A percentile compares a stretch with the other conserved stretches of the same genome.
phyloP scores from a whole-genome alignment of 352 stramenopile genomes.

The Globisporangium mamillatum region DNA sequence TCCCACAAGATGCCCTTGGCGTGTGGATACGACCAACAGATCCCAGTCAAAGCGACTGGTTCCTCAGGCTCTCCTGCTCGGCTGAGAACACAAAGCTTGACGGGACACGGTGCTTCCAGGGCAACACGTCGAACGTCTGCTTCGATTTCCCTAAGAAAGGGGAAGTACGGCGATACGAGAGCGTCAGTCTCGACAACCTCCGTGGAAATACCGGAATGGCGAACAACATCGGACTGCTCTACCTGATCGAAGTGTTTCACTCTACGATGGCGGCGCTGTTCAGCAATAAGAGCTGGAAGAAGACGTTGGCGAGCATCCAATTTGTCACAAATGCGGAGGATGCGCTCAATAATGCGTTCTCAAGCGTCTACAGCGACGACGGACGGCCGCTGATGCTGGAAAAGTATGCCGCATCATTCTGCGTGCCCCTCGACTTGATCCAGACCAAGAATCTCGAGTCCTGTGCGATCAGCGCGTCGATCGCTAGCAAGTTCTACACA shows the following conservation, averaged over 20 bases:
- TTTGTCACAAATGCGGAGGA: constrained; percentile 14
- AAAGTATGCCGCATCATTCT: constrained; percentile 9
- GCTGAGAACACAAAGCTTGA: constrained; percentile 19
- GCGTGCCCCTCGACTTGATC: constrained; percentile 14
- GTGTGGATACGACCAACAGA: constrained; percentile 29
- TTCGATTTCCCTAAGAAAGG: constrained; percentile 26
- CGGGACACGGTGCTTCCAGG: constrained; percentile 27
- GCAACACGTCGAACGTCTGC: constrained; percentile 23
- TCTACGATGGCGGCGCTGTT: constrained; percentile 25
- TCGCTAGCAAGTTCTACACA: constrained; percentile 25
- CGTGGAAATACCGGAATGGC: constrained; percentile 19
- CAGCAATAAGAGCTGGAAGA: constrained; percentile 29
- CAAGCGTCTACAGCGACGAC: constrained; percentile 21
- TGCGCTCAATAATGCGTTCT: constrained; percentile 24
- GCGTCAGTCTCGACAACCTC: constrained; percentile 15
- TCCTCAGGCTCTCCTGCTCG: constrained; percentile 25
- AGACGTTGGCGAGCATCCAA: constrained; percentile 24
- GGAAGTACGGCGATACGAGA: constrained; percentile 21
- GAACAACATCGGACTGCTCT: constrained; percentile 29
- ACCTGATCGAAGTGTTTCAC: constrained; percentile 31
- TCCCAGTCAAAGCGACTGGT: constrained; percentile 18
- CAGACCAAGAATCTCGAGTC: constrained; percentile 29
- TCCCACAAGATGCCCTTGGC: constrained; percentile 22
- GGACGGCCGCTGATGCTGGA: constrained; percentile 23
- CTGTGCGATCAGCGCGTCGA: constrained; percentile 21